Evolutionary conservation across 352 stramenopile species (phyloP).

Genomic region (Pythium periplocum): DNA sequence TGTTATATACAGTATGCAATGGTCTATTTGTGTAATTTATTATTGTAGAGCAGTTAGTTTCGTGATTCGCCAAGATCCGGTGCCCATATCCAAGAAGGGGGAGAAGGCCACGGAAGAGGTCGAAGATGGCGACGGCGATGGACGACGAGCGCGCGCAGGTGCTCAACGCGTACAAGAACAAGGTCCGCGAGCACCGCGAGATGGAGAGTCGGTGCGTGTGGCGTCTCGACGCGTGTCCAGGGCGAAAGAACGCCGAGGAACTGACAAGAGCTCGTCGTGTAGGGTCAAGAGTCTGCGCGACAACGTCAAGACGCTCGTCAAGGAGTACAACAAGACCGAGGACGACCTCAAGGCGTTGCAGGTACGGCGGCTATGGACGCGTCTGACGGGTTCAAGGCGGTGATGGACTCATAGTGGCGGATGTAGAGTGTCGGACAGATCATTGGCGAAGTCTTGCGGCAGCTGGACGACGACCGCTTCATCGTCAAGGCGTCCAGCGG

Average conservation of each 20-base stretch:
- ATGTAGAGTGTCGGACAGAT: constrained; percentile 96
- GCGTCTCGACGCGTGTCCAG: not conserved
- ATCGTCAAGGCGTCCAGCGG: constrained; percentile 99
- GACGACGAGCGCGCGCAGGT: constrained; percentile 91
- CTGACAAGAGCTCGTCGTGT: constrained; percentile 4
- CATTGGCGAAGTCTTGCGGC: constrained; percentile 98
- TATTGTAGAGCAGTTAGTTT: no score
- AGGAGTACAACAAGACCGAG: constrained; percentile 99
- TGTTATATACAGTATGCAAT: no score
- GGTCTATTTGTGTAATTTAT: no score
- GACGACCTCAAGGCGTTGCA: constrained; percentile 96
- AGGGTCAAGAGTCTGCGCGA: constrained; percentile 96
- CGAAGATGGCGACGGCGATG: constrained; percentile 51
- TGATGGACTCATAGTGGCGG: no score
- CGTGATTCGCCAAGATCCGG: no score
- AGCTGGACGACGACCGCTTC: constrained; percentile 97
- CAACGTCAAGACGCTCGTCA: constrained; percentile 93
- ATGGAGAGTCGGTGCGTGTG: constrained; percentile 87
- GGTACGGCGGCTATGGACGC: constrained; percentile 19
- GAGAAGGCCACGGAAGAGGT: not conserved
- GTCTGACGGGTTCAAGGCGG: no score
- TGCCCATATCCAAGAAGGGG: not conserved
- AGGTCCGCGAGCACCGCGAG: constrained; percentile 96
- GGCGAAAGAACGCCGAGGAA: not conserved
- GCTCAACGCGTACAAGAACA: constrained; percentile 93